Evolutionary conservation across 2,329 filamentous ascomycete species (phyloP), one percentile per base, ranked within the genome.

Genomic region (Fusarium luffae): DNA sequence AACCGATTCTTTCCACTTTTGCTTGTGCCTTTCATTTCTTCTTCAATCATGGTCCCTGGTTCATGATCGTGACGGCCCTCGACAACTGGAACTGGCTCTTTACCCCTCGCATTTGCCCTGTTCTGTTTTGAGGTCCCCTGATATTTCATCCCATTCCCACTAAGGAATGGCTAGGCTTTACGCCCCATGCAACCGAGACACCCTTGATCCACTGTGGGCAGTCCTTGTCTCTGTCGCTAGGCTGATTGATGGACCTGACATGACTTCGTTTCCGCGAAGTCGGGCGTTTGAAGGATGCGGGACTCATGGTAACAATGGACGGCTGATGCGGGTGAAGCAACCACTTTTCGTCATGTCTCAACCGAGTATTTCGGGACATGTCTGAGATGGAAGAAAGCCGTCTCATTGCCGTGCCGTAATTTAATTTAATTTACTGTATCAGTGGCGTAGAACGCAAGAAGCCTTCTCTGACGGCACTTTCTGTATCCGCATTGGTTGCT

Each of bases 241-340:
- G 61, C 61, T 60, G 59, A 40, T 52, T 52, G 49, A 52, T 52
- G 49, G 49, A 42, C 34, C 41, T 65, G 28, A 59, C 42, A 44
- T 62, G 46, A 34, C 43, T 64, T 65, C 59, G 54, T 63, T 70
- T 68, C 61, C 52, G 58, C 66, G 42, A 30, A 32, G 42, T 52
- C 43, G 40, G 54, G 67, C 59, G 54, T 44, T 62, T 62, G 66
- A 66, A 68, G 40, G 27, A 54, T 57, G 62, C 66, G 56, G 61
- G 59, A 66, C 40, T 23, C 66, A 21, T 12, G 18, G 47, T 48
- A 56, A 30, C 30, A 37, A 56, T 37, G 30, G 43, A 37, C 48
- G 61, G 67, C 63, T 48, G 46, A 56, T 34, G 40, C 48, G 23
- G 32, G 48, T 50, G 19, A 50, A 50, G 47, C 32, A 16, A 25